A percentile compares a stretch with the other conserved stretches of the same genome.
These are phyloP conservation scores for Colletotrichum kahawae DNA, from an alignment of 2,329 filamentous ascomycete genomes.

Conservation along the genomic window DNA sequence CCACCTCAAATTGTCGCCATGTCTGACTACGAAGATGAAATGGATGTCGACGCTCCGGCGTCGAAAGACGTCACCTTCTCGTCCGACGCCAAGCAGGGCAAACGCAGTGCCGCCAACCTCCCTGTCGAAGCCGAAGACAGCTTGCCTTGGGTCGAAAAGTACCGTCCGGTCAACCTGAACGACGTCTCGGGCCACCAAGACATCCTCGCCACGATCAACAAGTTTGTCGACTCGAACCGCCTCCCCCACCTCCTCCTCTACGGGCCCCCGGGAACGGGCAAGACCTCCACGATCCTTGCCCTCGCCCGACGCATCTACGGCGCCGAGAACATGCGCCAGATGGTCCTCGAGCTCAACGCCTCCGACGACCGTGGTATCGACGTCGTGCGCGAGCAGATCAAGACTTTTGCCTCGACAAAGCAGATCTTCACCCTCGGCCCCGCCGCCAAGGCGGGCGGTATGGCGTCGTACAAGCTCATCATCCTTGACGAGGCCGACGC, in stretches of 20 bases:
- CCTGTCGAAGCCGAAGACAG: conserved; percentile 94
- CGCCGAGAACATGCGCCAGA: conserved; percentile 89
- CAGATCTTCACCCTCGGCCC: conserved; percentile 85
- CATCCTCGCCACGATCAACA: conserved; percentile 96
- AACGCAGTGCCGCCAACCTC: conserved; percentile 89
- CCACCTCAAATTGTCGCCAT: conserved; percentile 36
- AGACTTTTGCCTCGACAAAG: conserved; percentile 97
- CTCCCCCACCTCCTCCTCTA: conserved; percentile 96
- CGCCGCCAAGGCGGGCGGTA: conserved; percentile 49
- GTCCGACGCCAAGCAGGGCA: conserved; percentile 82
- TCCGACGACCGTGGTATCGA: conserved; percentile 98
- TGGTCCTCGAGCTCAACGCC: conserved; percentile 97
- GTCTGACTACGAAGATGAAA: conserved; percentile 66
- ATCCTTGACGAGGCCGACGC: conserved; percentile 98
- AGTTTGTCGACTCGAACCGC: conserved; percentile 92
- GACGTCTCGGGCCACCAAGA: conserved; percentile 98
- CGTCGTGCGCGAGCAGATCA: conserved; percentile 98
- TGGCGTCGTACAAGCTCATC: conserved; percentile 91
- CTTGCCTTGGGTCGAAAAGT: conserved; percentile 98
- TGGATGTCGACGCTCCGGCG: conserved; percentile 61
- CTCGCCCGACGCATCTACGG: conserved; percentile 95
- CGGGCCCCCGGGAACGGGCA: conserved; percentile 94
- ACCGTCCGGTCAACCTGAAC: conserved; percentile 83
- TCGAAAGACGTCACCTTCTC: conserved; percentile 68
- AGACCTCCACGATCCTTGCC: conserved; percentile 95